Evolutionary conservation across 1,284 basidiomycete species (phyloP).

Genomic region (Ustilago trichophora): DNA sequence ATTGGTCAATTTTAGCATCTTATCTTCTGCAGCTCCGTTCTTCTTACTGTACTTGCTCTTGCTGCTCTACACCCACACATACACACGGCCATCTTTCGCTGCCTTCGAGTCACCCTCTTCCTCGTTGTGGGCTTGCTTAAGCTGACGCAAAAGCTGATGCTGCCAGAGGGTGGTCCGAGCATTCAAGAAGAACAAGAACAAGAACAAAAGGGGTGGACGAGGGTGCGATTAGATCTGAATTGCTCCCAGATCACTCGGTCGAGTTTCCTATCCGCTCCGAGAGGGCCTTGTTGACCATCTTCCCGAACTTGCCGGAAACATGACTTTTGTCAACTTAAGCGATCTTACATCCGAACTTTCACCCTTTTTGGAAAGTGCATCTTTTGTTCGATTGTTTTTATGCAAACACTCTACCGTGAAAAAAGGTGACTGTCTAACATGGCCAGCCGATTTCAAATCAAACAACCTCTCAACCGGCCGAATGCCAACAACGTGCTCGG

Average conservation of each 20-base stretch:
- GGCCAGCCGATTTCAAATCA: too few relatives aligned
- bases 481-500: slow-evolving; percentile 18
- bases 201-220: not conserved
- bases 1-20: slow-evolving; percentile 27
- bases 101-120: slow-evolving; percentile 34
- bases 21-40: slow-evolving; percentile 10
- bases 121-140: too few relatives aligned
- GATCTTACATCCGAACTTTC: not conserved
- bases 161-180: too few relatives aligned
- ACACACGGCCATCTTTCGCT: too few relatives aligned
- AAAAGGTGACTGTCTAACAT: too few relatives aligned
- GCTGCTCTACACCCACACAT: too few relatives aligned
- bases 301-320: too few relatives aligned
- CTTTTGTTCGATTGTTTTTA: too few relatives aligned
- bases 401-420: too few relatives aligned
- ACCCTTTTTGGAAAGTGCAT: not conserved
- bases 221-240: slow-evolving; percentile 26
- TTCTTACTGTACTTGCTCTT: too few relatives aligned
- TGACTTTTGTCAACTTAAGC: too few relatives aligned
- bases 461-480: slow-evolving; percentile 17
- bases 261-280: slow-evolving; percentile 45
- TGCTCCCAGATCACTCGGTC: slow-evolving; percentile 12
- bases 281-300: not conserved
- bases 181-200: not conserved
- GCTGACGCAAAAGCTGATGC: slow-evolving; percentile 37